Conservation (phyloP, 1,139 yeast genomes). For the Scheffersomyces titani region DNA sequence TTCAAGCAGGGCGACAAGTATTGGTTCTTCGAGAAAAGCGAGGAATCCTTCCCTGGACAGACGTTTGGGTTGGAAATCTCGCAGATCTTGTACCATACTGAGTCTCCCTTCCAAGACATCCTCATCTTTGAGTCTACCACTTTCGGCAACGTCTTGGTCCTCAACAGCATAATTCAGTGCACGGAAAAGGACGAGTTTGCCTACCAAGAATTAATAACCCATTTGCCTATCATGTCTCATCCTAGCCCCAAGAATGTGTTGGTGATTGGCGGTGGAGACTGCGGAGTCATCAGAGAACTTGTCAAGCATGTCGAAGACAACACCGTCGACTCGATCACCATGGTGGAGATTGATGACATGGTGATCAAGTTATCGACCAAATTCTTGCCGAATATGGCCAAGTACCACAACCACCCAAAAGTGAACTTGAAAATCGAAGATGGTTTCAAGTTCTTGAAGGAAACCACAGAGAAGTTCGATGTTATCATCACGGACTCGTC, state of each 20-base stretch:
- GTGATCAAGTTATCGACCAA: slow-evolving; percentile 76
- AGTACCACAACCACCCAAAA: slow-evolving; percentile 67
- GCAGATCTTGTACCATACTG: slow-evolving; percentile 35
- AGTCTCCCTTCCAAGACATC: slow-evolving; percentile 42
- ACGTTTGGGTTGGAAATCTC: slow-evolving; percentile 40
- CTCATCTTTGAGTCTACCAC: slow-evolving; percentile 71
- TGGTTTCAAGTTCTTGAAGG: slow-evolving; percentile 79
- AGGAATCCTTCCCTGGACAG: slow-evolving; percentile 46
- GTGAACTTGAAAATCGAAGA: slow-evolving; percentile 79
- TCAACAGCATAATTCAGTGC: slow-evolving; percentile 86
- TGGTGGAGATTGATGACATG: slow-evolving; percentile 89
- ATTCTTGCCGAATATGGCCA: slow-evolving; percentile 81
- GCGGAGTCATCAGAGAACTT: slow-evolving; percentile 86
- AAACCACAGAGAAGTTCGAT: slow-evolving; percentile 55
- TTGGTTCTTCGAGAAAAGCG: slow-evolving; percentile 46
- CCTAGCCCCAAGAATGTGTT: slow-evolving; percentile 71
- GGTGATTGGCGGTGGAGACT: slow-evolving; percentile 94
- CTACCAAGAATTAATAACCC: slow-evolving; percentile 87
- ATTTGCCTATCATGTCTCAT: slow-evolving; percentile 76
- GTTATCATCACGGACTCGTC: slow-evolving; percentile 93
- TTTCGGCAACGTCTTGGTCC: slow-evolving; percentile 82
- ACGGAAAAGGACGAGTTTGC: slow-evolving; percentile 91
- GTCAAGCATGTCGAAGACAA: slow-evolving; percentile 63
- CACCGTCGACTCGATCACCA: slow-evolving; percentile 65
- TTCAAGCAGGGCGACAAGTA: slow-evolving; percentile 23